phyloP scores from a whole-genome alignment of 2,329 filamentous ascomycete genomes.

The Verticillium nonalfalfae region DNA sequence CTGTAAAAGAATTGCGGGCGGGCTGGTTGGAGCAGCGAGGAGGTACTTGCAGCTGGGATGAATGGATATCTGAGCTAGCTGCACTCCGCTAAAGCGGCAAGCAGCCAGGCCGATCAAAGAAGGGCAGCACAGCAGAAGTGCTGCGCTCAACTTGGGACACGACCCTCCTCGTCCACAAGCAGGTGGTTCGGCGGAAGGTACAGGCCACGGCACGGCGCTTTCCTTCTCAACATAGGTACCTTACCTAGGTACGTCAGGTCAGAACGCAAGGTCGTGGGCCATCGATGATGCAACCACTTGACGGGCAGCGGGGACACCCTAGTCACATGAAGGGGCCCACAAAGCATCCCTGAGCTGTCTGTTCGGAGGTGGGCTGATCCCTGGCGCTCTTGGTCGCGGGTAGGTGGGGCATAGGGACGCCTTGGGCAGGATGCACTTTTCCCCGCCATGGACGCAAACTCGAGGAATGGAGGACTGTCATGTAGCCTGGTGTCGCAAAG shows the following conservation, averaged over 20 bases:
- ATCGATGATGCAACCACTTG: conserved; percentile 3
- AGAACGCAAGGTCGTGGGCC: neutral
- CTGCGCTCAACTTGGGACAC: neutral
- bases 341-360: neutral
- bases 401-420: neutral
- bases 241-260: neutral
- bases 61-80: neutral
- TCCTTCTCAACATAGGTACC: too few species aligned
- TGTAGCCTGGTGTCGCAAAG: neutral
- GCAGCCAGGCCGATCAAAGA: neutral
- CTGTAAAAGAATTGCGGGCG: neutral
- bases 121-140: neutral
- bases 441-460: neutral
- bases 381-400: neutral
- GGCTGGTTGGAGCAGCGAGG: neutral
- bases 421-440: neutral
- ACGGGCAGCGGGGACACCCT: neutral
- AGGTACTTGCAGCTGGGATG: too few species aligned
- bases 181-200: neutral
- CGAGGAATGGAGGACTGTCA: neutral
- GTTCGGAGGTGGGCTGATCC: neutral
- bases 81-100: neutral
- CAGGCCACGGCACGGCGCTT: neutral
- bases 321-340: neutral
- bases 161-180: neutral